These are phyloP conservation scores for Pisolithus sp. DNA, from an alignment of 768 basidiomycete species.

Conservation along the genomic window DNA sequence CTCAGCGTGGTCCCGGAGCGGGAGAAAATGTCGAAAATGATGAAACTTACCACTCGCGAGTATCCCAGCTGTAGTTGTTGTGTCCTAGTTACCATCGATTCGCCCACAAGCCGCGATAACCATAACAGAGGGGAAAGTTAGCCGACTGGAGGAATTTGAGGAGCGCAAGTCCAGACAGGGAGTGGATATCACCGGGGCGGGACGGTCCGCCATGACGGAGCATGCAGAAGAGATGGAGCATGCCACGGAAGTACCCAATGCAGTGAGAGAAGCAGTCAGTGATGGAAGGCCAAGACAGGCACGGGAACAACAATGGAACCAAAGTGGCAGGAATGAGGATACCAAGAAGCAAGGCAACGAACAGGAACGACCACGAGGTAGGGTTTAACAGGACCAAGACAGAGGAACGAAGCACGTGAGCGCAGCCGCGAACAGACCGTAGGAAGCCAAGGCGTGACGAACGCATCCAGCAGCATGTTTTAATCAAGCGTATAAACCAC, in stretches of 20 bases:
- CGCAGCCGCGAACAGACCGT: background rate
- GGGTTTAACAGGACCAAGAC: background rate
- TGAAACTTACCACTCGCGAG: conserved; percentile 60
- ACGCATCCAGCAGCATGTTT: background rate
- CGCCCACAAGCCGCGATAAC: background rate
- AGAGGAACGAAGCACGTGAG: background rate
- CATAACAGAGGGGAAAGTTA: background rate
- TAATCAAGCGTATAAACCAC: background rate
- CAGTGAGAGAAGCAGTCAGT: background rate
- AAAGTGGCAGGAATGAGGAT: background rate
- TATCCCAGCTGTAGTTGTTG: conserved; percentile 66
- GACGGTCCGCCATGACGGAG: too few species aligned
- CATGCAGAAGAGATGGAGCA: too few species aligned
- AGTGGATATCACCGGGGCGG: too few species aligned
- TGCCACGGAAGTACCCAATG: too few species aligned
- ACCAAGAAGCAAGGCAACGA: background rate
- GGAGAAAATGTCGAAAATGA: background rate
- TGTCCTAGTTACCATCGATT: conserved; percentile 38
- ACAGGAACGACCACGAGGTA: background rate
- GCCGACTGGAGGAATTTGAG: background rate
- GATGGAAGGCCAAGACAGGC: background rate
- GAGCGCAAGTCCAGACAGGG: too few species aligned
- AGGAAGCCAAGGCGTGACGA: background rate
- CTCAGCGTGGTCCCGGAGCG: conserved; percentile 4
- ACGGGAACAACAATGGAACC: background rate